Evolutionary conservation across 331 rosid species (phyloP).

Genomic region (Arachis monticola): DNA sequence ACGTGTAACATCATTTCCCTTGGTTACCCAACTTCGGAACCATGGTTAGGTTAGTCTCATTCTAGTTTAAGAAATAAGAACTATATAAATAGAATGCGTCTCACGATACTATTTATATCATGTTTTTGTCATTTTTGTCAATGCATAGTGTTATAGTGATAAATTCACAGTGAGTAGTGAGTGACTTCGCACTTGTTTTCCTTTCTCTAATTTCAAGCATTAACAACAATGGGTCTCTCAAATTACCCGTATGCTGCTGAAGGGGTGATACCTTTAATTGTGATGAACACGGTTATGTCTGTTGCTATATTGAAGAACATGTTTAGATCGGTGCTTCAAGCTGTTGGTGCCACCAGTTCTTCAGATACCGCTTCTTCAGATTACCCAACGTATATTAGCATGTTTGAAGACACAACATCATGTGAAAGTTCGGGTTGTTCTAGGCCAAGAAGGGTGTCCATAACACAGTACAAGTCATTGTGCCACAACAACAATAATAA

Average conservation of each 20-base stretch:
- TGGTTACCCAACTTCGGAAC: conserved; percentile 33
- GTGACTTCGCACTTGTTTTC: too few species aligned
- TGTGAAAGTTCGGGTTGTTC: conserved; percentile 11
- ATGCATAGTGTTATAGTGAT: too few species aligned
- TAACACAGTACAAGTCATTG: conserved; percentile 57
- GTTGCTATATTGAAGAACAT: conserved; percentile 64
- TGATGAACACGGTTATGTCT: conserved; percentile 68
- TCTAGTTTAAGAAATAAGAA: conserved; percentile 28
- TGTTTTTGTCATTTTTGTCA: too few species aligned
- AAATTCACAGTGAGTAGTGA: background rate
- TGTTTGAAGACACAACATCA: background rate
- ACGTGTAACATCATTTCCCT: conserved; percentile 38
- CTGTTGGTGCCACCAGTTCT: conserved; percentile 34
- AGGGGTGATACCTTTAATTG: conserved; percentile 66
- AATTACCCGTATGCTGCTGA: conserved; percentile 59
- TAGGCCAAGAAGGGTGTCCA: conserved; percentile 56
- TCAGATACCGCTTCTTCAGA: too few species aligned
- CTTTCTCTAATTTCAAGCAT: background rate
- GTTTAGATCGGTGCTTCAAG: conserved; percentile 64
- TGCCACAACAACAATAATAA: conserved; percentile 8
- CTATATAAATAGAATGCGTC: background rate
- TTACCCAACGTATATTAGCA: background rate
- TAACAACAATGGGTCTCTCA: conserved; percentile 68
- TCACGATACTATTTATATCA: background rate
- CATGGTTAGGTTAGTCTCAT: conserved; percentile 13